Evolutionary conservation across 768 basidiomycete species (phyloP), one percentile per base, ranked within the genome.

Genomic region (Russula emetica): DNA sequence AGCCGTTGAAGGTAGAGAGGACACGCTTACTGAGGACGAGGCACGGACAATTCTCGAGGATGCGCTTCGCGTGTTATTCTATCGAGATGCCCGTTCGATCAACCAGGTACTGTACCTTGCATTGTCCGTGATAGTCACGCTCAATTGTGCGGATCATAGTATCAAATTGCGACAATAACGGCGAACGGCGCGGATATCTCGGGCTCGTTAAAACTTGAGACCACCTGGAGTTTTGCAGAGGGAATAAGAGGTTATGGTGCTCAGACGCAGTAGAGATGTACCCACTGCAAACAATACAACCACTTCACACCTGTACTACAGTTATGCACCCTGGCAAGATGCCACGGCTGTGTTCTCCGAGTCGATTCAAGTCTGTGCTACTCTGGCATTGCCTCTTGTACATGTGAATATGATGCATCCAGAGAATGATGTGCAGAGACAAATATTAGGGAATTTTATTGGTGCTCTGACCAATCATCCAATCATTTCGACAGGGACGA

Each of bases 1-100:
- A 66, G 93, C 90, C 16, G 93, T 95, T 45, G 95, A 99, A 75
- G 89, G 87, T 3, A 78, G 81, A 26, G 88, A 92, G 69, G 82
- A 89, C 55, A 77, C 75, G 1, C 75, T 98, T 61, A 88, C 88
- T 2, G 88, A 90, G 71, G 87, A 86, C 44, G 84, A 94, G 62
- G 97, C 93, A 18, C 78, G 81, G 28, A 77, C 81, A 70, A 88
- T 98, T 63, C 72, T 99, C 58, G 84, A 90, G 70, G 84, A 90
- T 55, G 86, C 89, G 72, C 92, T 99, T 87, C 85, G 86, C 68
- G 94, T 98, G 18, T 82, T 99, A 54, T 98, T 88, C 77, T 99
- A 99, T 77, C 85, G 97, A 50, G 97, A 99, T 70, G 96, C 96
- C 7, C 82, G 96, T 69, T 93, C 91, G 78, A 78, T 95, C 74